phyloP scores from a whole-genome alignment of 306 rosid species.

The Gillenia trifoliata region DNA sequence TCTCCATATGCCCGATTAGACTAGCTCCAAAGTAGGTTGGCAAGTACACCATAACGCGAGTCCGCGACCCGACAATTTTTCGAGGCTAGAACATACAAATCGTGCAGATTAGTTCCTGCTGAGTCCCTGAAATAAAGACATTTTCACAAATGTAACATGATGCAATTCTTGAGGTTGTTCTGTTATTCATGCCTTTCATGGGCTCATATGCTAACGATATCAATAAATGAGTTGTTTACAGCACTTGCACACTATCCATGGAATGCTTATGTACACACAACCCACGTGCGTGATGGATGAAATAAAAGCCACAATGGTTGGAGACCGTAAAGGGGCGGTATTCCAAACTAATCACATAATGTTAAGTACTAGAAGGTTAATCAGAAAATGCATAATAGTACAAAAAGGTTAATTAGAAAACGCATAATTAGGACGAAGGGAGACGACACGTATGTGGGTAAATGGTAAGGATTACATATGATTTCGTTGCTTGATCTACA shows the following conservation, averaged over 20 bases:
- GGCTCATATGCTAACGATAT: neutral
- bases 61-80: neutral
- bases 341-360: too few relatives aligned
- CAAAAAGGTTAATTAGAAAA: too few relatives aligned
- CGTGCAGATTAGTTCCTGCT: neutral
- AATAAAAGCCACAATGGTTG: neutral
- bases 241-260: neutral
- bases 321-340: too few relatives aligned
- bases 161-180: neutral
- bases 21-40: conserved; percentile 66
- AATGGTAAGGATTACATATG: too few relatives aligned
- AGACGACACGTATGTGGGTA: too few relatives aligned
- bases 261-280: neutral
- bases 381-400: too few relatives aligned
- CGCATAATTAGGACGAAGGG: too few relatives aligned
- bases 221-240: neutral
- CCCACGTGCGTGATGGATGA: neutral
- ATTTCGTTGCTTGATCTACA: too few relatives aligned
- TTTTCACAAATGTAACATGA: conserved; percentile 5
- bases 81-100: neutral
- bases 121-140: neutral
- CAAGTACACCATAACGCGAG: neutral
- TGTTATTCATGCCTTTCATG: neutral
- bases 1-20: conserved; percentile 78
- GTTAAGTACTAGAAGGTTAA: too few relatives aligned